Base-by-base conservation (phyloP, 2,329 filamentous ascomycete genomes). In the Pyrenochaeta sp. region DNA sequence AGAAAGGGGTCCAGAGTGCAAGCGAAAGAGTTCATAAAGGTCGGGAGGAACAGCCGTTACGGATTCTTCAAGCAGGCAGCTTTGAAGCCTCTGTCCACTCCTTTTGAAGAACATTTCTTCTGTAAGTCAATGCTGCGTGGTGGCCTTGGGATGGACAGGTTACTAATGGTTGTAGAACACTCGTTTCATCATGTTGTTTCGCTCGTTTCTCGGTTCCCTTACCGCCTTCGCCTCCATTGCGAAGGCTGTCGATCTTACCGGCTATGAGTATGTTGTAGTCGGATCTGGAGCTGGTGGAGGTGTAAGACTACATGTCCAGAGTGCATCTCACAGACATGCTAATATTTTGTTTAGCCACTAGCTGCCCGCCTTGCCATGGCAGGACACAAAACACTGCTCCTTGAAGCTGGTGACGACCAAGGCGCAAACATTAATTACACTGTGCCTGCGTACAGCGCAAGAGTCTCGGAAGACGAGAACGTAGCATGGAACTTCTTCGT, bases 401-500 rank as follows among this genome's bases (percentile, higher is more conserved):
- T 85, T 21, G 82, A 85, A 54, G 81, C 81, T 17, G 81, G 81
- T 36, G 80, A 82, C 47, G 82, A 86, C 54, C 76, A 82, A 48
- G 78, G 75, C 13, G 70, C 73, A 41, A 71, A 73, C 23, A 65
- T 72, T 46, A 77, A 81, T 57, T 77, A 81, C 50, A 75, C 78
- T 7, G 75, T 84, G 4, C 82, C 83, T 6, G 77, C 80, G 2
- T 76, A 81, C 56, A 76, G 78, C 15, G 75, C 76, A 34, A 73
- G 76, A 14, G 75, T 79, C 2, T 82, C 80, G 8, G 80, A 85
- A 56, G 79, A 85, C 47, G 73, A 74, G 17, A 74, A 76, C 13
- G 74, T 84, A 53, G 71, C 75, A 31, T 87, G 84, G 84, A 80
- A 84, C 63, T 86, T 81, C 68, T 87, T 80, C 51, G 81, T 85